A percentile compares a stretch with the other conserved stretches of the same genome.
phyloP scores from a whole-genome alignment of 2,329 filamentous ascomycete genomes.

The Alternaria ventricosa region DNA sequence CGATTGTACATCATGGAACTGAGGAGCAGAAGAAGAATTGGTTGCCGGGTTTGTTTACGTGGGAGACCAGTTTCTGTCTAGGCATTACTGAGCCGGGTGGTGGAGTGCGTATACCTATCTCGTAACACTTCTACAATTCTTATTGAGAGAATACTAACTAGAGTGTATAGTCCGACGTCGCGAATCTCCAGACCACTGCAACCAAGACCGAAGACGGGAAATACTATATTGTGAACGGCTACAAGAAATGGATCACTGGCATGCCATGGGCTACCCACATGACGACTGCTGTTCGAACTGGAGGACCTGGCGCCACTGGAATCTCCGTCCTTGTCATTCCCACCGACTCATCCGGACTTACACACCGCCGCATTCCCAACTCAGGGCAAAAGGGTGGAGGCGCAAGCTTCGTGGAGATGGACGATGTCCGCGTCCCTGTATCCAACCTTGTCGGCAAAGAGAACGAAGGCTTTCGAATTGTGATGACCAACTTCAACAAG shows the following conservation, averaged over 20 bases:
- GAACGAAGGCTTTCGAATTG: constrained; percentile 63
- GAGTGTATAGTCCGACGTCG: constrained; percentile 62
- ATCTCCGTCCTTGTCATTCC: constrained; percentile 67
- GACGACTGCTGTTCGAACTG: constrained; percentile 68
- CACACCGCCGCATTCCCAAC: constrained; percentile 64
- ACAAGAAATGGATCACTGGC: constrained; percentile 74
- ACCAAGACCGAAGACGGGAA: constrained; percentile 77
- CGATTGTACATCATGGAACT: constrained; percentile 68
- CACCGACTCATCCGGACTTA: constrained; percentile 58
- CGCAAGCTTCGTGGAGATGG: constrained; percentile 63
- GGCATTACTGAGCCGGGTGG: constrained; percentile 70
- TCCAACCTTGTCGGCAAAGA: constrained; percentile 62
- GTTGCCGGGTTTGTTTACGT: constrained; percentile 65
- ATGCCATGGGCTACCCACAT: constrained; percentile 66
- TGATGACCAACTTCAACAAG: constrained; percentile 62
- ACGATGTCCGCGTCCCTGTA: constrained; percentile 62
- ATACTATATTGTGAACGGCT: constrained; percentile 71
- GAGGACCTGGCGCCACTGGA: constrained; percentile 60
- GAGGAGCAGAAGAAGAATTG: constrained; percentile 64
- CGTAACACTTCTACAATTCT: neutral
- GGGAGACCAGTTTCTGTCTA: constrained; percentile 67
- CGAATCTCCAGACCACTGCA: constrained; percentile 67
- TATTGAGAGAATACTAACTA: constrained; percentile 7
- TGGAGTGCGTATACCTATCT: constrained; percentile 32
- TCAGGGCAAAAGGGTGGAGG: constrained; percentile 71